Evolutionary conservation across 768 basidiomycete species (phyloP).

Genomic region (Lanmaoa rubissima): DNA sequence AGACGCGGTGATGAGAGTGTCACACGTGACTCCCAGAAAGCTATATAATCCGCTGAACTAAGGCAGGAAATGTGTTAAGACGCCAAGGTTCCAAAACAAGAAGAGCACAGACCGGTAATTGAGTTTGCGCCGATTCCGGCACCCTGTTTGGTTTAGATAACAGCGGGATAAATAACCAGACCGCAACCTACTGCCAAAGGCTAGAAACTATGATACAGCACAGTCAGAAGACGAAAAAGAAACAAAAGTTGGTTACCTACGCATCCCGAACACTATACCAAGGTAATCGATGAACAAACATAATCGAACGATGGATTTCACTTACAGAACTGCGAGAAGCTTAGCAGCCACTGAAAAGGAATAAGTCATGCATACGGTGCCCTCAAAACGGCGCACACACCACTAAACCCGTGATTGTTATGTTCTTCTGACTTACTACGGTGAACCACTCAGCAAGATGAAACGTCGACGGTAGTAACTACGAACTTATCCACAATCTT

Average conservation of each 20-base stretch:
- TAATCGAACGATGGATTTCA: not conserved
- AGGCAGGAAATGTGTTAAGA: not conserved
- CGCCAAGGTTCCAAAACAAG: not conserved
- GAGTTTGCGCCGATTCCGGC: not conserved
- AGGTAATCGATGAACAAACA: not conserved
- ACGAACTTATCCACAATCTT: not conserved
- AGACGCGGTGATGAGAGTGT: not conserved
- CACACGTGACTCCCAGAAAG: not conserved
- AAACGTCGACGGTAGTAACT: not conserved
- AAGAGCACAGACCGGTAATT: not conserved
- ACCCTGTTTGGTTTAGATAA: not conserved
- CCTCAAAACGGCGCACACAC: not conserved
- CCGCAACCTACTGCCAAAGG: not conserved
- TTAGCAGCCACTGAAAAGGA: not conserved
- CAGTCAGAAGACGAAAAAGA: not conserved
- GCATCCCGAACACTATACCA: not conserved
- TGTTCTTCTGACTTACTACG: not conserved
- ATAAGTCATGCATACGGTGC: not conserved
- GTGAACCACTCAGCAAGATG: not conserved
- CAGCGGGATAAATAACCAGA: not conserved
- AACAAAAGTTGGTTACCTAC: not conserved
- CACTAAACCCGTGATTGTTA: not conserved
- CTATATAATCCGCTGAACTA: not conserved
- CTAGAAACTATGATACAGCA: not conserved
- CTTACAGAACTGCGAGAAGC: not conserved